phyloP scores from a whole-genome alignment of 2,329 filamentous ascomycete species.

The Nigrospora oryzae region DNA sequence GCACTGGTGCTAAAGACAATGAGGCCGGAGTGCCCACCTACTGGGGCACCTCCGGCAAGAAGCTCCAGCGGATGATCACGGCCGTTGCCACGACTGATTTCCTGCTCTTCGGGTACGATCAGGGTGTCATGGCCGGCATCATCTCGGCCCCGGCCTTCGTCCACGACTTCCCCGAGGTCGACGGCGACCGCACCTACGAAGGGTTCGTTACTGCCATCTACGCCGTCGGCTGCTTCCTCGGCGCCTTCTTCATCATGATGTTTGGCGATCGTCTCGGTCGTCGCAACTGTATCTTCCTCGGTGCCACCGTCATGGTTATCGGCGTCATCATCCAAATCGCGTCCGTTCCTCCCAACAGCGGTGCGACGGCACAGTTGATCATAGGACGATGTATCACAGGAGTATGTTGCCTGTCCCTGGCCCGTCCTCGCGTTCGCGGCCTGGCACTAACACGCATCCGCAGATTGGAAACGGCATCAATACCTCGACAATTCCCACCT shows the following conservation, averaged over 20 bases:
- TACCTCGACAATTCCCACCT: slow-evolving; percentile 28
- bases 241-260: slow-evolving; percentile 27
- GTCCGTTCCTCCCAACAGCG: slow-evolving; percentile 33
- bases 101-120: slow-evolving; percentile 20
- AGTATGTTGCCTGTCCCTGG: slow-evolving; percentile 21
- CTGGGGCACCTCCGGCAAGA: slow-evolving; percentile 19
- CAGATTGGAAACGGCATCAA: slow-evolving; percentile 35
- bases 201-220: slow-evolving; percentile 31
- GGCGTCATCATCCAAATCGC: slow-evolving; percentile 46
- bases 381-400: slow-evolving; percentile 40
- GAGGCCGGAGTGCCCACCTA: slow-evolving; percentile 18
- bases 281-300: slow-evolving; percentile 43
- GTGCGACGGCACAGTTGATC: slow-evolving; percentile 39
- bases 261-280: slow-evolving; percentile 47
- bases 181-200: slow-evolving; percentile 20
- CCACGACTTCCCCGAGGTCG: slow-evolving; percentile 20
- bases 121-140: slow-evolving; percentile 24
- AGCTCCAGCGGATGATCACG: slow-evolving; percentile 18
- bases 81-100: slow-evolving; percentile 17
- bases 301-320: slow-evolving; percentile 43
- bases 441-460: not conserved
- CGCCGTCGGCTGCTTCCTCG: slow-evolving; percentile 31
- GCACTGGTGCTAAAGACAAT: slow-evolving; percentile 15
- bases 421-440: no score
- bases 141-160: slow-evolving; percentile 17